Percentiles rank a stretch among this genome's conserved stretches.
phyloP scores from a whole-genome alignment of 2,329 filamentous ascomycete species.

The Calonectria montana region DNA sequence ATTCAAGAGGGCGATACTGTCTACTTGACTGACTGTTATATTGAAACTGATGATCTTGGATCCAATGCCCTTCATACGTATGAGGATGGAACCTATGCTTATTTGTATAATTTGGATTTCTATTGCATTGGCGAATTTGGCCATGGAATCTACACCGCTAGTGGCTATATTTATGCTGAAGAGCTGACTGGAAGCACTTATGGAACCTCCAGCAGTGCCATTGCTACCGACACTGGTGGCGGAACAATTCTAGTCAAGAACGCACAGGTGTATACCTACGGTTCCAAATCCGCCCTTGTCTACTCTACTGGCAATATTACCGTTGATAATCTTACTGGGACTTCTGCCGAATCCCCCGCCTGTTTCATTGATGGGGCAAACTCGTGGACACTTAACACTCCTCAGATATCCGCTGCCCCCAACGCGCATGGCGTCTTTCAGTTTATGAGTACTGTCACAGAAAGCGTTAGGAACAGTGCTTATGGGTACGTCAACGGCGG shows the following conservation, averaged over 20 bases:
- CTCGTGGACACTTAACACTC: conserved; percentile 13
- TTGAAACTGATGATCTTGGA: conserved; percentile 12
- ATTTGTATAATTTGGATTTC: conserved; percentile 14
- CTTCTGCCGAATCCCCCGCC: not conserved
- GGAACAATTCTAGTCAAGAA: conserved; percentile 7
- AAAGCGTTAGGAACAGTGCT: not conserved
- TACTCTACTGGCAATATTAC: conserved; percentile 16
- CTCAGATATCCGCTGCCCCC: conserved; percentile 5
- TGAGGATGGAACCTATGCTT: conserved; percentile 11
- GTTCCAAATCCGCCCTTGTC: conserved; percentile 13
- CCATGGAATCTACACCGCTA: conserved; percentile 14
- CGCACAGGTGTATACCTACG: conserved; percentile 5
- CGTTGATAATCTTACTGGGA: conserved; percentile 3
- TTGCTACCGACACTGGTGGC: conserved; percentile 12
- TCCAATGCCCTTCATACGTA: conserved; percentile 14
- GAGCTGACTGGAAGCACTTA: conserved; percentile 15
- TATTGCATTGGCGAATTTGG: conserved; percentile 13
- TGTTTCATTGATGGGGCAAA: conserved; percentile 18
- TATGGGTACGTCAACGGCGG: conserved; percentile 17
- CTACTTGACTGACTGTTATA: conserved; percentile 16
- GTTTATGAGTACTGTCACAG: conserved; percentile 16
- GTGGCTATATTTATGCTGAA: conserved; percentile 15
- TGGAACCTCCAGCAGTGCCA: conserved; percentile 15
- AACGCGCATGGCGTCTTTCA: conserved; percentile 18
- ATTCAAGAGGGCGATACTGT: conserved; percentile 12